These are phyloP conservation scores for Colletotrichum chlorophyti DNA, from an alignment of 2,329 filamentous ascomycete genomes.

Conservation along the genomic window DNA sequence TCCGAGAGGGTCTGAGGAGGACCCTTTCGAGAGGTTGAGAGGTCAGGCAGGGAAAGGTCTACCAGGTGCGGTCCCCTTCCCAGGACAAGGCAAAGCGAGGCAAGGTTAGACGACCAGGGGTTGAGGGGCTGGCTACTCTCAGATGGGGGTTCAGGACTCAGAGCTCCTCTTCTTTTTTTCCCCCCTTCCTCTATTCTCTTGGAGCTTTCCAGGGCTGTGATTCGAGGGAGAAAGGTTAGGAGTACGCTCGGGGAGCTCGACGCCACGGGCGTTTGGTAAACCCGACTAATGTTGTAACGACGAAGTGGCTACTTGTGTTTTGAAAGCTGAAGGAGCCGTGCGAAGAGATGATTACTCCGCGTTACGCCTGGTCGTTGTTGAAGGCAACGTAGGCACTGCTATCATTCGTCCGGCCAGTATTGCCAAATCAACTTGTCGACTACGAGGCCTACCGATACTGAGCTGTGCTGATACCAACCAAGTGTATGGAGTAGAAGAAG, in stretches of 20 bases:
- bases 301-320: conserved; percentile 22
- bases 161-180: too few species aligned
- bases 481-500: too few species aligned
- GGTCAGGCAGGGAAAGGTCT: neutral
- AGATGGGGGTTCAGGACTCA: neutral
- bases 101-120: neutral
- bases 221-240: conserved; percentile 2
- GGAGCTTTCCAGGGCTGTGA: conserved; percentile 13
- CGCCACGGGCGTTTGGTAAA: conserved; percentile 16
- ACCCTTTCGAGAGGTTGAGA: too few species aligned
- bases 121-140: neutral
- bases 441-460: too few species aligned
- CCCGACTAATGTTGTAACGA: conserved; percentile 23
- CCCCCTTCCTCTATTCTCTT: too few species aligned
- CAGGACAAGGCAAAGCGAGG: neutral
- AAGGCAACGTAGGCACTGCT: too few species aligned
- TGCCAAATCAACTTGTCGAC: too few species aligned
- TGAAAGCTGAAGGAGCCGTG: conserved; percentile 5
- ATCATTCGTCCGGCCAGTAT: too few species aligned
- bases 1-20: conserved; percentile 17
- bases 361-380: too few species aligned
- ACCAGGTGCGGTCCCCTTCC: neutral
- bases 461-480: too few species aligned
- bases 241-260: conserved; percentile 12
- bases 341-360: too few species aligned